A percentile compares a stretch with the other conserved stretches of the same genome.
Evolutionary conservation across 2,329 filamentous ascomycete genomes (phyloP).

Genomic region (Venturia effusa): DNA sequence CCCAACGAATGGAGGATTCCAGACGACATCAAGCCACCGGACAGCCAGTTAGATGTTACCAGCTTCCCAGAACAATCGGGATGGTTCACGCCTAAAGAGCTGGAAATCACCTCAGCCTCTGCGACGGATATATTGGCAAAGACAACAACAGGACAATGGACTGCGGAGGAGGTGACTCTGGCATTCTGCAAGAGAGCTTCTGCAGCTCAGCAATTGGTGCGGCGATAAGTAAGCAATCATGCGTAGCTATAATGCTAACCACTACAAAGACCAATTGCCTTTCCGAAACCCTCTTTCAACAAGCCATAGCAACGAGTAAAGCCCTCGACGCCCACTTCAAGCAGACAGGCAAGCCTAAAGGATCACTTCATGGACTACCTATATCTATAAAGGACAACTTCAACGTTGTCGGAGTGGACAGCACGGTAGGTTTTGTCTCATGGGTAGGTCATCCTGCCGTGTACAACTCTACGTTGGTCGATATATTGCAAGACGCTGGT

Average conservation of each 20-base stretch:
- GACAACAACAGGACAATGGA: slow-evolving; percentile 35
- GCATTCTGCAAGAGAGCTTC: slow-evolving; percentile 46
- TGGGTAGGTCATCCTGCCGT: slow-evolving; percentile 49
- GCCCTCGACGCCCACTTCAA: slow-evolving; percentile 41
- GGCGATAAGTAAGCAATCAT: background rate
- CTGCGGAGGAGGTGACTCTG: slow-evolving; percentile 39
- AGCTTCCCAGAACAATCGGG: slow-evolving; percentile 45
- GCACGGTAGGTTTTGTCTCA: slow-evolving; percentile 53
- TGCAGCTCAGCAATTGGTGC: slow-evolving; percentile 44
- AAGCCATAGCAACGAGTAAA: slow-evolving; percentile 40
- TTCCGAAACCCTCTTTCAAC: slow-evolving; percentile 45
- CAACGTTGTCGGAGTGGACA: slow-evolving; percentile 48
- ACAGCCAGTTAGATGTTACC: slow-evolving; percentile 45
- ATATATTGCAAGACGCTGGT: slow-evolving; percentile 47
- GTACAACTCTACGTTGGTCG: slow-evolving; percentile 46
- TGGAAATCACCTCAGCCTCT: slow-evolving; percentile 37
- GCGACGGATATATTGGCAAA: slow-evolving; percentile 31
- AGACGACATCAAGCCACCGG: slow-evolving; percentile 40
- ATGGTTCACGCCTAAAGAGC: slow-evolving; percentile 45
- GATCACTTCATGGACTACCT: slow-evolving; percentile 57
- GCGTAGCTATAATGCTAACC: background rate
- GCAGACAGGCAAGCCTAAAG: slow-evolving; percentile 36
- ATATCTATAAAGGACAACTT: slow-evolving; percentile 63
- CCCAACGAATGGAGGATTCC: slow-evolving; percentile 49
- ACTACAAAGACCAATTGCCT: slow-evolving; percentile 45